Base-by-base conservation (phyloP, 805 yeast genomes). In the Hanseniaspora thailandica region DNA sequence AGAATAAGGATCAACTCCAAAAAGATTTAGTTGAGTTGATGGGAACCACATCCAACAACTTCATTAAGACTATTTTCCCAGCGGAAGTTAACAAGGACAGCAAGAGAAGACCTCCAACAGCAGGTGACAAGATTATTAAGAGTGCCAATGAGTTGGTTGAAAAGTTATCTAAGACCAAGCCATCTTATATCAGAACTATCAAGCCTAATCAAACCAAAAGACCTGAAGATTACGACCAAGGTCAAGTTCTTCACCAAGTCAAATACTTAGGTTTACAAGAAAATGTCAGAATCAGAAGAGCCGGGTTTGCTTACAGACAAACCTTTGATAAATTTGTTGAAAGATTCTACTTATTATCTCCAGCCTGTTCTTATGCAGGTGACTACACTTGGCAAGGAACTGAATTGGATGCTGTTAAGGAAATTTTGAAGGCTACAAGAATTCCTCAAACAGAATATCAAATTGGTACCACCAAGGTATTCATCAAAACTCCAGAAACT, bases 281-380 rank as follows among this genome's bases (percentile, higher is more conserved):
- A 68, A 93, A 93, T 67, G 97, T 93, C 48, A 79, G 97, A 58
- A 93, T 93, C 60, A 81, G 98, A 74, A 84, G 98, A 73, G 97
- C 98, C 0, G 98, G 98, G 46, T 93, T 93, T 68, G 98, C 98
- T 1, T 93, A 89, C 63, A 82, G 98, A 69, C 95, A 94, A 59
- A 86, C 96, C 0, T 93, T 88, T 68, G 97, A 93, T 56, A 89
- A 89, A 67, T 93, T 93, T 64, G 96, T 87, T 17, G 96, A 93
- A 68, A 76, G 97, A 63, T 93, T 93, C 66, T 90, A 87, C 66
- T 70, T 93, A 50, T 71, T 93, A 45, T 87, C 97, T 1, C 80
- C 88, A 4, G 78, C 81, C 60, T 89, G 97, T 33, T 93, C 97
- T 5, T 93, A 93, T 68, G 98, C 98, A 3, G 86, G 86, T 60